phyloP scores from a whole-genome alignment of 768 basidiomycete genomes.

The Amyloporia xantha region DNA sequence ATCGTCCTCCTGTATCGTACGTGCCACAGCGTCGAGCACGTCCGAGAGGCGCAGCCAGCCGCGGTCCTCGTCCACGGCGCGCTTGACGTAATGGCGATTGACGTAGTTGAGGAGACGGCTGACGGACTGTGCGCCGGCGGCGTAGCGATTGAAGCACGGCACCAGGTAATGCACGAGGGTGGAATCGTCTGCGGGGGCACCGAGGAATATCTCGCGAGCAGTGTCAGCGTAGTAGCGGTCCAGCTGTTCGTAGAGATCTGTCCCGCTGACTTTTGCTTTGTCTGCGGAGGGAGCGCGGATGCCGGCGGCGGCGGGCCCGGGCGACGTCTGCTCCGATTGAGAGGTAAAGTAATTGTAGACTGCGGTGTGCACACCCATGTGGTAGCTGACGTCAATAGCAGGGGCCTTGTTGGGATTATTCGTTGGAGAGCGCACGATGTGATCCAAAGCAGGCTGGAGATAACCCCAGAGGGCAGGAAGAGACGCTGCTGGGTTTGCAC shows the following conservation, averaged over 20 bases:
- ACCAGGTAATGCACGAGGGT: conserved; percentile 64
- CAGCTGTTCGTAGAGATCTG: conserved; percentile 67
- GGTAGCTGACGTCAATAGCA: conserved; percentile 62
- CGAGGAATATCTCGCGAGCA: conserved; percentile 54
- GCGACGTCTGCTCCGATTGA: conserved; percentile 32
- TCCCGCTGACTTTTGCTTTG: conserved; percentile 39
- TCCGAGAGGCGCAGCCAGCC: conserved; percentile 71
- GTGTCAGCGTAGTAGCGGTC: conserved; percentile 64
- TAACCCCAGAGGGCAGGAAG: conserved; percentile 70
- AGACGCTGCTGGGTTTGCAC: conserved; percentile 69
- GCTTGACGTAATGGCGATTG: conserved; percentile 66
- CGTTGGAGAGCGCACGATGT: conserved; percentile 66
- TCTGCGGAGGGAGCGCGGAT: conserved; percentile 16
- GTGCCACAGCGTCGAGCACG: conserved; percentile 54
- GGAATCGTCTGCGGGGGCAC: conserved; percentile 59
- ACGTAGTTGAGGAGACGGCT: conserved; percentile 71
- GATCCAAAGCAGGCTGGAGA: conserved; percentile 66
- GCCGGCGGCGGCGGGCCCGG: conserved; percentile 3
- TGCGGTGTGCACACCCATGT: conserved; percentile 76
- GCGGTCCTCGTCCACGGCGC: conserved; percentile 70
- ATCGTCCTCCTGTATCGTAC: conserved; percentile 41
- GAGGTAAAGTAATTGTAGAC: conserved; percentile 69
- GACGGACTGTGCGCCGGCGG: conserved; percentile 58
- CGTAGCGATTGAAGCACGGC: conserved; percentile 65
- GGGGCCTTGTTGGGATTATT: conserved; percentile 58